Evolutionary conservation across 495 filamentous ascomycete species (phyloP), one percentile per base, ranked within the genome.

Genomic region (Aspergillus ostianus): DNA sequence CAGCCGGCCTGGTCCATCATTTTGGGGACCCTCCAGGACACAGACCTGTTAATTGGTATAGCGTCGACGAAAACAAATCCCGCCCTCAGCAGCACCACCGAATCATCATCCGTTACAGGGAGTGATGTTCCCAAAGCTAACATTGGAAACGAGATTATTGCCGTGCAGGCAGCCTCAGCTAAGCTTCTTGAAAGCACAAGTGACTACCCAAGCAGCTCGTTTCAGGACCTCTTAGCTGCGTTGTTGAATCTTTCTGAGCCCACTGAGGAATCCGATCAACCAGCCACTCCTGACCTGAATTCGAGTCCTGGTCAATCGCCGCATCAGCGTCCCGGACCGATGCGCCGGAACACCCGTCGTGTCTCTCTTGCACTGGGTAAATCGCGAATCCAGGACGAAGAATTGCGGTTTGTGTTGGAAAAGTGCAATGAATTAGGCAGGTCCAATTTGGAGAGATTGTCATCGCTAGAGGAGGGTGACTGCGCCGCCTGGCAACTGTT

Each of bases 111-210:
- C 15, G 61, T 61, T n/a, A 56, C 61, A 41, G 66, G 70, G 66
- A 26, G 78, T 85, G 57, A 80, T 84, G 68, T 84, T 18, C 70
- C 73, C 0, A 77, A 73, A 29, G 78, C 74, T 23, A 89, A 92
- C 67, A 81, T 93, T 66, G 82, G 82, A 54, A 79, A 84, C 5
- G 94, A 98, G 65, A 87, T 95, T 6, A 81, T 88, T 55, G 93
- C 94, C 21, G 93, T 96, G 3, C 90, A 97, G 67, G 83, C 86
- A n/a, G 95, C 93, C 4, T 90, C 92, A 3, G 84, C 84, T 3
- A 87, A 93, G 59, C 78, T 98, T 59, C 87, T 97, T 59, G 93
- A 98, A 72, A 93, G 90, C 62, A 97, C 92, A 0, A 79, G 85
- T 50, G 92, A 96, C 63, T 96, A 93, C 62, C 90, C 93, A 0